Conservation (phyloP, 2,329 filamentous ascomycete species). For the Fusarium xyrophilum region DNA sequence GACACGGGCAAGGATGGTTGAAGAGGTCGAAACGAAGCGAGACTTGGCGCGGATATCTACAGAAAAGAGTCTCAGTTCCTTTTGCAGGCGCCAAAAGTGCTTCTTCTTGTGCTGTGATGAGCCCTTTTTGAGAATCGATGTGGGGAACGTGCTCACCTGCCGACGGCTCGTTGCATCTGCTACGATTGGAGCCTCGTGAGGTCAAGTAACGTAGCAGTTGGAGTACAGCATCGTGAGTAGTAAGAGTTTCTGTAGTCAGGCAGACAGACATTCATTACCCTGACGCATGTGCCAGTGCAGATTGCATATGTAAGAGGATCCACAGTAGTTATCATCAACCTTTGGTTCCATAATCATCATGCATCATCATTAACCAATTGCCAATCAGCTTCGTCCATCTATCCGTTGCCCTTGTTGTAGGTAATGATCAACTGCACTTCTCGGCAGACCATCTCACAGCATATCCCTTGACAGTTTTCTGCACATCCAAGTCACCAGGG, state of each 20-base stretch:
- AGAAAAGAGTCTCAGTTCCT: constrained; percentile 9
- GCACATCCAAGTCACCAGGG: constrained; percentile 79
- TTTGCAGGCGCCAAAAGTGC: not conserved
- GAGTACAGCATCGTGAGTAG: not conserved
- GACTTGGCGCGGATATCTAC: constrained; percentile 9
- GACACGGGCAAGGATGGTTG: constrained; percentile 3
- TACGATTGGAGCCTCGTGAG: constrained; percentile 14
- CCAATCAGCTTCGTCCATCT: constrained; percentile 5
- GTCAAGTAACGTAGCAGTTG: constrained; percentile 37
- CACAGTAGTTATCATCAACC: constrained; percentile 2
- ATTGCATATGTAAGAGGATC: not conserved
- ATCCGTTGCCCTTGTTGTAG: not conserved
- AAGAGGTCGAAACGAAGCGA: constrained; percentile 18
- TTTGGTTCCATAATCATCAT: constrained; percentile 25
- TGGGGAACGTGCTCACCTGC: constrained; percentile 25
- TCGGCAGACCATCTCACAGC: constrained; percentile 69
- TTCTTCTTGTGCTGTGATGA: constrained; percentile 9
- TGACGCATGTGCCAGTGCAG: not conserved
- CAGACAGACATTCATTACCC: not conserved
- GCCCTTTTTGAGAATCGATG: constrained; percentile 28
- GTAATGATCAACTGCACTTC: constrained; percentile 30
- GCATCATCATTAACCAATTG: constrained; percentile 30
- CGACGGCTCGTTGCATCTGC: constrained; percentile 19
- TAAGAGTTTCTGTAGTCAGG: not conserved
- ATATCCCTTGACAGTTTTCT: constrained; percentile 84